Conservation (phyloP, 805 yeast genomes). For the Ogataea salicorniae region DNA sequence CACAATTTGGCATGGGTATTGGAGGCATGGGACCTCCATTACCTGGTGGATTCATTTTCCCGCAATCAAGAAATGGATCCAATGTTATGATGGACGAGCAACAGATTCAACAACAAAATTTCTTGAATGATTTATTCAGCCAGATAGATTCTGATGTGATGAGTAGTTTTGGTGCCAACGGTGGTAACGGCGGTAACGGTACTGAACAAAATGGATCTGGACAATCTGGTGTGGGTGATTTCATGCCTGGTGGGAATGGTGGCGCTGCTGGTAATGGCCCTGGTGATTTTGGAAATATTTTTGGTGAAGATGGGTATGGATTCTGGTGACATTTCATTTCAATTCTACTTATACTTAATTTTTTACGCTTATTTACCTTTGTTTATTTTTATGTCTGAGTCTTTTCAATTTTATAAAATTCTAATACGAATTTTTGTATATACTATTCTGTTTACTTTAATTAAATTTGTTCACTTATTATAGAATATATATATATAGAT, state of each 20-base stretch:
- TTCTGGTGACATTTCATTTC: conserved; percentile 19
- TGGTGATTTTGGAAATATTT: conserved; percentile 13
- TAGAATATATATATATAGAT: too few species aligned
- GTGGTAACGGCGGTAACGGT: background rate
- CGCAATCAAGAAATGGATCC: background rate
- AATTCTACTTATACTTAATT: background rate
- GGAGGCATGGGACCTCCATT: too few species aligned
- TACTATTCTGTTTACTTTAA: background rate
- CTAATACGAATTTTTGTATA: too few species aligned
- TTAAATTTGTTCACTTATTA: background rate
- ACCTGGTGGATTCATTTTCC: background rate
- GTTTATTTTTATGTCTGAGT: background rate
- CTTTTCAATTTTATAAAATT: background rate
- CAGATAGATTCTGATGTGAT: conserved; percentile 31
- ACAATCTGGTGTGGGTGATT: conserved; percentile 9
- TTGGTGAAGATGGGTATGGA: conserved; percentile 26
- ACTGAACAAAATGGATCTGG: background rate
- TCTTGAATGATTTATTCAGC: conserved; percentile 25
- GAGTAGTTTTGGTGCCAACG: conserved; percentile 14
- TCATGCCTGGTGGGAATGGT: conserved; percentile 1
- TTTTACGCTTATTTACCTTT: background rate
- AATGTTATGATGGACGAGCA: background rate
- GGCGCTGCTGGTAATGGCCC: background rate
- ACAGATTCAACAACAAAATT: conserved; percentile 19
- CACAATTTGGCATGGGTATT: background rate